These are phyloP conservation scores for Sungouiozyma intestinalis DNA, from an alignment of 805 yeast species.

Conservation along the genomic window DNA sequence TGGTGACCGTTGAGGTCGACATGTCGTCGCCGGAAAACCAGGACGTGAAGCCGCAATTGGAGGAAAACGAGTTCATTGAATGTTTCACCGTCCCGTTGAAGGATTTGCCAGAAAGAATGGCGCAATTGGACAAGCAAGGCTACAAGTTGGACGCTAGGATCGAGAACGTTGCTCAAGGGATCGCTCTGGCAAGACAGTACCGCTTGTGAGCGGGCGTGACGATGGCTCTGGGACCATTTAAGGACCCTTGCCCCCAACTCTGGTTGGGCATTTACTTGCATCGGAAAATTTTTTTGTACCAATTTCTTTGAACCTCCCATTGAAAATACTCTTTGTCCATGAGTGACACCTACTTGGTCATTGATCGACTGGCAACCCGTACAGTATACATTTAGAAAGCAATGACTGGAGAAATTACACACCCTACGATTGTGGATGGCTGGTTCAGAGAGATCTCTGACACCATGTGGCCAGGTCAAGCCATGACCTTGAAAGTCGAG, in stretches of 20 bases:
- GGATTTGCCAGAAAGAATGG: conserved; percentile 45
- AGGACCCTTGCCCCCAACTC: no score
- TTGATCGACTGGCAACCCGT: no score
- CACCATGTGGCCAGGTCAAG: conserved; percentile 99
- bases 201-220: conserved; percentile 7
- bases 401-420: conserved; percentile 31
- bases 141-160: conserved; percentile 79
- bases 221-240: no score
- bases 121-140: conserved; percentile 48
- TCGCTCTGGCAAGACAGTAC: conserved; percentile 42
- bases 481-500: conserved; percentile 83
- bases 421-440: conserved; percentile 50
- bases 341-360: no score
- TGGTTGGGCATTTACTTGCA: background rate
- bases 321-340: no score
- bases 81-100: conserved; percentile 64
- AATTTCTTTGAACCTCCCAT: no score
- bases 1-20: conserved; percentile 75
- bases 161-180: conserved; percentile 77
- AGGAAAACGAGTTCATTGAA: conserved; percentile 88
- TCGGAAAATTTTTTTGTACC: background rate
- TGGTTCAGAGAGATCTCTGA: conserved; percentile 95
- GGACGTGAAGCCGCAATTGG: conserved; percentile 64
- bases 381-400: no score
- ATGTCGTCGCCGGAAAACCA: conserved; percentile 51